Evolutionary conservation across 1,284 basidiomycete species (phyloP).

Genomic region (Marasmius fiardii): DNA sequence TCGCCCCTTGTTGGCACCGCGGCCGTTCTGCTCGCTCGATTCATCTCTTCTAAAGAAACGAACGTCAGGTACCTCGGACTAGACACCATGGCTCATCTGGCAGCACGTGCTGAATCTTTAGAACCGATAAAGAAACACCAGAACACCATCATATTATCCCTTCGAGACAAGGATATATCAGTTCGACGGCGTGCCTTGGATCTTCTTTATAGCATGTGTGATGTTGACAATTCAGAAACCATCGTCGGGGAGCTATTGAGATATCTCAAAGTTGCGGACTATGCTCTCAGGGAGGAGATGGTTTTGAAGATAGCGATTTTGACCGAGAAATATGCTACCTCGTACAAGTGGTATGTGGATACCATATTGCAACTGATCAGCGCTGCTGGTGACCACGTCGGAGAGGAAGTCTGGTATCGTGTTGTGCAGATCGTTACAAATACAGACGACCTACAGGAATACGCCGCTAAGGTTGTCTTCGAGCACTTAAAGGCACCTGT

Average conservation of each 20-base stretch:
- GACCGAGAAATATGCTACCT: slow-evolving; percentile 96
- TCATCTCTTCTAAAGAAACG: slow-evolving; percentile 97
- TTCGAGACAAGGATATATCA: slow-evolving; percentile 97
- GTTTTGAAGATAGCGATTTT: slow-evolving; percentile 97
- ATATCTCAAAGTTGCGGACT: slow-evolving; percentile 93
- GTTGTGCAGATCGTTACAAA: slow-evolving; percentile 98
- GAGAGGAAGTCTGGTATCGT: slow-evolving; percentile 99
- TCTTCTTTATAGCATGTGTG: slow-evolving; percentile 98
- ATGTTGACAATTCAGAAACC: slow-evolving; percentile 89
- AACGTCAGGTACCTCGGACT: slow-evolving; percentile 98
- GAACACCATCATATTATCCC: slow-evolving; percentile 89
- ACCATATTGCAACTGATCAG: slow-evolving; percentile 94
- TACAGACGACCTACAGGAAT: slow-evolving; percentile 94
- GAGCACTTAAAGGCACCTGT: slow-evolving; percentile 85
- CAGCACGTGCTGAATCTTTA: slow-evolving; percentile 87
- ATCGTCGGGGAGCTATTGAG: slow-evolving; percentile 94
- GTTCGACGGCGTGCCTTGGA: slow-evolving; percentile 94
- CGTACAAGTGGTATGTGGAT: slow-evolving; percentile 96
- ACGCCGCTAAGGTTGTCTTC: slow-evolving; percentile 93
- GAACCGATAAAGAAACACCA: slow-evolving; percentile 95
- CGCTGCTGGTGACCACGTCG: slow-evolving; percentile 96
- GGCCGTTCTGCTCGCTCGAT: slow-evolving; percentile 89
- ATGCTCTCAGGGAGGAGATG: slow-evolving; percentile 96
- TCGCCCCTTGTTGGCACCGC: slow-evolving; percentile 89
- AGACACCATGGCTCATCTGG: slow-evolving; percentile 98